Base-by-base conservation (phyloP, 2,329 filamentous ascomycete species). In the Oidium heveae region DNA sequence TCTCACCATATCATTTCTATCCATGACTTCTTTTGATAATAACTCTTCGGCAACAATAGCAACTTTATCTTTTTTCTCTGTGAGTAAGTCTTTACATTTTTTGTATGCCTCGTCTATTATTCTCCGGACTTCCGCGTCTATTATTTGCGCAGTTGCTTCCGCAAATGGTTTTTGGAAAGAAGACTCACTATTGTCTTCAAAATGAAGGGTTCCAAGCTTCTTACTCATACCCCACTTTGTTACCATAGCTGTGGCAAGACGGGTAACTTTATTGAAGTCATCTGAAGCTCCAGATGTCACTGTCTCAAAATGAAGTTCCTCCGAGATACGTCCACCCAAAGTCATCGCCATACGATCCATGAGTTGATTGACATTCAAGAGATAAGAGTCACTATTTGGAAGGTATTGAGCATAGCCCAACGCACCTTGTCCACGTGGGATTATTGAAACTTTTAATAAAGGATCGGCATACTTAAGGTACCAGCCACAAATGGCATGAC, bases 271-370 rank as follows among this genome's bases (percentile, higher is more conserved):
- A 70, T 91, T 89, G 76, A 98, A 98, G 67, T 98, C 91, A 67
- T 96, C 91, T 54, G 82, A 88, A 20, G 89, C 91, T 56, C 91
- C 91, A 50, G 85, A 91, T 1, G 91, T 98, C 20, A 98, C 91
- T 0, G 87, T 94, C 36, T 91, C 82, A 69, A 98, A 98, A 70
- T 98, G 89, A 8, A 98, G 71, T 68, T 98, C 91, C 70, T 98
- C 91, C 20, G 84, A 91, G 24, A 98, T 84, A 60, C 91, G 86
- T 1, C 91, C 91, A 61, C 88, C 91, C 55, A 98, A 80, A 2
- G 89, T 95, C 91, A 98, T 98, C 59, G 91, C 91, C 91, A 98
- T 98, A 61, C 91, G 87, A 68, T 98, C 91, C 86, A 96, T 94
- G 44, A 98, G 74, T 70, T 98, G 91, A 66, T 88, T 82, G 59